Base-by-base conservation (phyloP, 2,329 filamentous ascomycete species). In the Epichloe typhina region DNA sequence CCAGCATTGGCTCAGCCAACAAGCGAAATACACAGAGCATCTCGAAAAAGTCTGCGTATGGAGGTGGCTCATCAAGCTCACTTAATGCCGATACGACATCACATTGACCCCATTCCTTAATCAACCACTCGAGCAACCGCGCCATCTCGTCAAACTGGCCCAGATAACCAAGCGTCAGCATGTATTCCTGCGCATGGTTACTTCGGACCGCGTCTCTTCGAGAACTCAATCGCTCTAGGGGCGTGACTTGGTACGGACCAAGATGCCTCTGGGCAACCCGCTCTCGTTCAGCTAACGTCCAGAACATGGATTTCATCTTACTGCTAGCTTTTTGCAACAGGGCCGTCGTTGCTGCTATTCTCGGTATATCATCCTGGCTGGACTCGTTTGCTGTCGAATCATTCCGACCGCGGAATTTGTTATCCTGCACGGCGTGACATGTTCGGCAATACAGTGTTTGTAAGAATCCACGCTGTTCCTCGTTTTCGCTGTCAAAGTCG, bases 151-250 rank as follows among this genome's bases (percentile, higher is more conserved):
- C 66, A 46, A 72, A 70, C 55, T 87, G 79, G 37, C 74, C 75
- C n/a, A 80, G 63, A 49, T 76, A 73, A 1, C 77, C 83, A 21
- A 88, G 67, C 1, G 78, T 73, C 45, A 81, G 73, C 61, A 88
- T 73, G 60, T 86, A 84, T 2, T 70, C 68, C 57, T 84, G 78
- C 1, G 59, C 64, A 13, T 66, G 56, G 80, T 60, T 57, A 5
- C 62, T 64, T 51, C 59, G 56, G 39, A 66, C 61, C 2, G 62
- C 60, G 51, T 69, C 67, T 48, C 53, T 56, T 7, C 67, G 59
- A 31, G 58, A 58, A 40, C 58, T 56, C 61, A 69, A 63, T 9
- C 58, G 56, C 9, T 68, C 66, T n/a, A 68, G 55, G 6, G 58
- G 55, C 11, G 62, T 54, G n/a, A 66, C 50, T 6, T 59, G 52